Base-by-base conservation (phyloP, 345 rosid species). In the Alliaria petiolata region DNA sequence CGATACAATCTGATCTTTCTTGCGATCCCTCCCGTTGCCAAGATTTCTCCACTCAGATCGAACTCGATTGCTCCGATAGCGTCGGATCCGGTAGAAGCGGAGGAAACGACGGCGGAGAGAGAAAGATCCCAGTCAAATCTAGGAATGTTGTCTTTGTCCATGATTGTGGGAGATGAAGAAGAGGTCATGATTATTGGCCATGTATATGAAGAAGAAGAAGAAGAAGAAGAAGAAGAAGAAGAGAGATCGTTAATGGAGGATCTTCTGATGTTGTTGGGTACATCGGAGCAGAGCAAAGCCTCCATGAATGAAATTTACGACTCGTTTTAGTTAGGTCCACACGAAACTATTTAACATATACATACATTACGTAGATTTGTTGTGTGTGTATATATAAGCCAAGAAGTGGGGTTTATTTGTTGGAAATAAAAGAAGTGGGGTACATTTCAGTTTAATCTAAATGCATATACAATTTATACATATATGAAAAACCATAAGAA, bases 11-110 rank as follows among this genome's bases (percentile, higher is more conserved):
- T 72, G 69, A 93, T 88, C 75, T 89, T 93, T 55, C 97, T 76
- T 0, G 96, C 91, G 5, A 93, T 93, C 17, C 98, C 98, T 4
- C 90, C 98, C 0, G 98, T 93, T 34, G 92, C 98, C 3, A 93
- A 2, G 70, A 85, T 31, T 3, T 70, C 74, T 42, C 83, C 82
- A 7, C 81, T 72, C 0, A 83, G 87, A 73, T 93, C 98, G 72
- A 85, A 85, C 53, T 93, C 97, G 65, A 89, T 83, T 30, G 83
- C 86, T 19, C 97, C 96, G 13, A 93, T 81, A 17, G 83, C 80
- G 63, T 93, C 97, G 5, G 98, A 82, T 44, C 60, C 55, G 54
- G 26, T 34, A 65, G 67, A 14, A 15, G 44, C 34, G 2, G 96
- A 49, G 20, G 91, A 84, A 64, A 87, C 81, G 5, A 81, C 70